A percentile compares a stretch with the other conserved stretches of the same genome.
Conservation (phyloP, 805 yeast species). For the Komagataella pastoris region DNA sequence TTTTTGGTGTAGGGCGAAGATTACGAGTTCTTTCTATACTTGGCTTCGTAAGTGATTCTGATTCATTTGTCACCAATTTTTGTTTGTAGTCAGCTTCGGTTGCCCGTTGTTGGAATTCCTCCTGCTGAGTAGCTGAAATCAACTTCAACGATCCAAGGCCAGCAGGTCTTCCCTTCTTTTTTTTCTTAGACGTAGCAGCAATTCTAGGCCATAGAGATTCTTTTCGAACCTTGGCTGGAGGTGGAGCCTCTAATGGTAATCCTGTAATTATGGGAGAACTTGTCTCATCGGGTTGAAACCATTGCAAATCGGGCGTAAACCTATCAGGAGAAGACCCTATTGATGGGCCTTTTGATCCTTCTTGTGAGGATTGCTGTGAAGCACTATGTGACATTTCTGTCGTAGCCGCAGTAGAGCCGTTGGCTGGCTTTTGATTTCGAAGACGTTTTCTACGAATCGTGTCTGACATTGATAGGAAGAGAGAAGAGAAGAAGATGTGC, state of each 20-base stretch:
- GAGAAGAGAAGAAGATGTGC: not conserved
- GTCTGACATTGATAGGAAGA: not conserved
- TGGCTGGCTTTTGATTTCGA: not conserved
- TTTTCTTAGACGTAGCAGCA: constrained; percentile 9
- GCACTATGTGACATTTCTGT: not conserved
- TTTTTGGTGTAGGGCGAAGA: constrained; percentile 4
- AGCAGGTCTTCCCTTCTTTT: constrained; percentile 6
- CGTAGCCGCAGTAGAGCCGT: not conserved
- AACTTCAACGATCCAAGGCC: constrained; percentile 3
- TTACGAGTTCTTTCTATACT: constrained; percentile 15
- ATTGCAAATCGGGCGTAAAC: not conserved
- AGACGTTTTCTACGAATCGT: not conserved
- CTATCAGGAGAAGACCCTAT: not conserved
- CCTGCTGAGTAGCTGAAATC: constrained; percentile 4
- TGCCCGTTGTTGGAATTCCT: constrained; percentile 3
- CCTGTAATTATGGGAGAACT: constrained; percentile 38
- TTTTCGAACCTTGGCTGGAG: constrained; percentile 43
- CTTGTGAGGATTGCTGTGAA: not conserved
- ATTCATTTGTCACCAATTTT: constrained; percentile 17
- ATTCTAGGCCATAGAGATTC: constrained; percentile 40
- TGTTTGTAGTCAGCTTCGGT: constrained; percentile 7
- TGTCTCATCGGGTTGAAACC: not conserved
- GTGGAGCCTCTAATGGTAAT: constrained; percentile 55
- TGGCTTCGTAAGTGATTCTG: constrained; percentile 18
- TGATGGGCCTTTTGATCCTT: not conserved